Percentiles rank a stretch among this genome's conserved stretches.
Evolutionary conservation across 345 rosid genomes (phyloP).

Genomic region (Microcos paniculata): DNA sequence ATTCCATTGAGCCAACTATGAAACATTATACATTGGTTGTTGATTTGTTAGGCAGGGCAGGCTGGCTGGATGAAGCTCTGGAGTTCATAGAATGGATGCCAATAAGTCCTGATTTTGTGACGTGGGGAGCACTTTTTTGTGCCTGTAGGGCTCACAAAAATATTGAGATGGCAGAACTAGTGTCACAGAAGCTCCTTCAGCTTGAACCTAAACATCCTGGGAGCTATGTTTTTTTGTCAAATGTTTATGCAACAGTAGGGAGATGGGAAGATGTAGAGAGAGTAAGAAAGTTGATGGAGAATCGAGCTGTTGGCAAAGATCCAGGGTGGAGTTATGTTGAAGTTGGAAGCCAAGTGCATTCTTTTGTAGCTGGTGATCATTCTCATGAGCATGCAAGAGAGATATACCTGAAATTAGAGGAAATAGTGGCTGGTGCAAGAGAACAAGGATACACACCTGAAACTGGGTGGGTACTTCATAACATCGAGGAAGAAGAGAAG

Average conservation of each 20-base stretch:
- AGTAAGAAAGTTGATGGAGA: conserved; percentile 32
- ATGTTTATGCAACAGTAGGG: conserved; percentile 41
- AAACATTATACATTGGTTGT: conserved; percentile 57
- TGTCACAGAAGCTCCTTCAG: conserved; percentile 41
- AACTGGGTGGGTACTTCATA: conserved; percentile 59
- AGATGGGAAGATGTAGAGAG: conserved; percentile 46
- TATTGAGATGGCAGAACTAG: conserved; percentile 39
- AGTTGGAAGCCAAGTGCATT: conserved; percentile 44
- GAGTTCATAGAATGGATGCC: conserved; percentile 49
- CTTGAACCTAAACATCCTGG: conserved; percentile 57
- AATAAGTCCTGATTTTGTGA: conserved; percentile 49
- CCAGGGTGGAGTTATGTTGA: conserved; percentile 58
- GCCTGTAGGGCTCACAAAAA: conserved; percentile 57
- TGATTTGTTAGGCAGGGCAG: conserved; percentile 61
- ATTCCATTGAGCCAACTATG: conserved; percentile 56
- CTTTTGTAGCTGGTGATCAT: conserved; percentile 51
- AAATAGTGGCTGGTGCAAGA: conserved; percentile 38
- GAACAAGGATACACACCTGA: conserved; percentile 53
- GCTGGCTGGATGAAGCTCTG: conserved; percentile 50
- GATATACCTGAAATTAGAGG: conserved; percentile 42
- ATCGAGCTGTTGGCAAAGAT: conserved; percentile 38
- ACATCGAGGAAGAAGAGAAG: conserved; percentile 68
- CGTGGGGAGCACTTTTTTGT: conserved; percentile 61
- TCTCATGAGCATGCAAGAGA: conserved; percentile 39
- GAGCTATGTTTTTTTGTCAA: conserved; percentile 50